Evolutionary conservation across 305 asterid genomes (phyloP).

Genomic region (Solanum hybrid): DNA sequence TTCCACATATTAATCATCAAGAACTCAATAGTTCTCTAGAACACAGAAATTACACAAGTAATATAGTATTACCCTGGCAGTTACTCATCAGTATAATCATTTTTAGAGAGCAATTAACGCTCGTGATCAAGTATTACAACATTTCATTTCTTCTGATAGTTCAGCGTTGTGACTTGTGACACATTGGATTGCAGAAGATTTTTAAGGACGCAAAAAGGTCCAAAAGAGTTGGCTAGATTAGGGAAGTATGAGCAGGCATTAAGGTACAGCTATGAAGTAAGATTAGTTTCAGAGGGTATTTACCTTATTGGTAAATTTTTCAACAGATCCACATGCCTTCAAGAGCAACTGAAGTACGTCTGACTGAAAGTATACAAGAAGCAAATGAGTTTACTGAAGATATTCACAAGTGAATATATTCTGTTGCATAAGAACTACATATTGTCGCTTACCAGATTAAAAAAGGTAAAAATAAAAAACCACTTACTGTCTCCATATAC

Average conservation of each 20-base stretch:
- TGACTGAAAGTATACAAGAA: slow-evolving; percentile 39
- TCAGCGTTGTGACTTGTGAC: background rate
- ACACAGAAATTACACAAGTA: background rate
- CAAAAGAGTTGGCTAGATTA: background rate
- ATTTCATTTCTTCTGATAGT: background rate
- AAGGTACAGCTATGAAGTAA: background rate
- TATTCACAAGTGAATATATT: background rate
- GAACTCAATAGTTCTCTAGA: background rate
- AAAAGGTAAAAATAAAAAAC: background rate
- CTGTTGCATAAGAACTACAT: background rate
- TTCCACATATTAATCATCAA: background rate
- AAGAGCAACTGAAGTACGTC: slow-evolving; percentile 62
- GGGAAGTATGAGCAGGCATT: background rate
- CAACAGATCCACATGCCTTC: slow-evolving; percentile 57
- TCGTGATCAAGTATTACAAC: background rate
- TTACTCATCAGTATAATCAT: background rate
- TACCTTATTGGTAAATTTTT: slow-evolving; percentile 48
- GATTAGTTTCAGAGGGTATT: background rate
- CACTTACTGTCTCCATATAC: background rate
- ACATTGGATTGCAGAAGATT: background rate
- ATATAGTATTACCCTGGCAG: background rate
- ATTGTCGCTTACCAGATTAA: background rate
- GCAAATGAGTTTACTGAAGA: background rate
- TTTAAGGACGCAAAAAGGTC: background rate
- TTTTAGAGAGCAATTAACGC: background rate